Evolutionary conservation across 2,329 filamentous ascomycete genomes (phyloP).

Genomic region (Fusarium drepaniforme): DNA sequence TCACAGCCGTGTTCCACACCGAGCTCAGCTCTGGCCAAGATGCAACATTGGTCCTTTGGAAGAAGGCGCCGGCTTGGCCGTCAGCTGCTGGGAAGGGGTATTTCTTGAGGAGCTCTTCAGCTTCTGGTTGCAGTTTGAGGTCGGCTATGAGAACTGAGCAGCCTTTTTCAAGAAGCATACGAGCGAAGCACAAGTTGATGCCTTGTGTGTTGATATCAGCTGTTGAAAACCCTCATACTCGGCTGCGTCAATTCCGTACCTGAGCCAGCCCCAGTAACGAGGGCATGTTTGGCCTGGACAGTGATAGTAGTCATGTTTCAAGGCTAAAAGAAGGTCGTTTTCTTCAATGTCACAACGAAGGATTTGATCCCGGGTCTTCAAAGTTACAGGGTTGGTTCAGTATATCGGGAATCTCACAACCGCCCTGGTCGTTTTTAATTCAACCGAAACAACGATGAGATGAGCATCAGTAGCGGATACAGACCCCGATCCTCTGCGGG

Average conservation of each 20-base stretch:
- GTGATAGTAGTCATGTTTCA: constrained; percentile 25
- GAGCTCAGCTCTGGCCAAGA: constrained; percentile 51
- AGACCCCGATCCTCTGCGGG: constrained; percentile 18
- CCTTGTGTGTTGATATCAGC: constrained; percentile 39
- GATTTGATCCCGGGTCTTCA: not conserved
- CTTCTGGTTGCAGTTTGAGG: constrained; percentile 50
- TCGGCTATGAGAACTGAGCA: constrained; percentile 55
- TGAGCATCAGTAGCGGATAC: constrained; percentile 1
- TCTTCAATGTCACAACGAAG: not conserved
- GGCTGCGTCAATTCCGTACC: constrained; percentile 16
- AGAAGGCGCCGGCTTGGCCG: constrained; percentile 45
- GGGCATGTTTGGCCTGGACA: constrained; percentile 28
- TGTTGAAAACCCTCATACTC: not conserved
- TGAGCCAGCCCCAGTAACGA: constrained; percentile 40
- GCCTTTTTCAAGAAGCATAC: constrained; percentile 48
- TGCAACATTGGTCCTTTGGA: constrained; percentile 52
- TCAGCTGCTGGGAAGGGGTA: constrained; percentile 43
- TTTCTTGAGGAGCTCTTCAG: constrained; percentile 47
- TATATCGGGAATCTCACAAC: not conserved
- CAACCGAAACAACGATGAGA: not conserved
- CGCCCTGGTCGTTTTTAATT: not conserved
- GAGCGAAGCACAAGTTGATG: constrained; percentile 52
- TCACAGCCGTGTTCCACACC: constrained; percentile 47
- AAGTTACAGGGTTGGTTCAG: constrained; percentile 4
- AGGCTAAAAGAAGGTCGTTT: not conserved